Base-by-base conservation (phyloP, 352 stramenopile species). In the Pythium volutum region DNA sequence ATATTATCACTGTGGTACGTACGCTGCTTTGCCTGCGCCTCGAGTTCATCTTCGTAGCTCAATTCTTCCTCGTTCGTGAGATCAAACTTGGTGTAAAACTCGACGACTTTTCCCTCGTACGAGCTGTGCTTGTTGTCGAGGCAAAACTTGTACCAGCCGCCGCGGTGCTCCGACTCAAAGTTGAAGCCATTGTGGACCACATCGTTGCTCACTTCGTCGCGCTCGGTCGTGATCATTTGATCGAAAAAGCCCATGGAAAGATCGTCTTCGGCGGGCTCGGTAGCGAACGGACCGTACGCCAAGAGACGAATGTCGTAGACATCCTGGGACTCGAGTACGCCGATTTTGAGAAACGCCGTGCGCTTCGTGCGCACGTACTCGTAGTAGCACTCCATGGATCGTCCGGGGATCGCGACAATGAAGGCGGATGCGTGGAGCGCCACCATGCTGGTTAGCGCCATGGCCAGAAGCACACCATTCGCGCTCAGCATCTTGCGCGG, bases 101-200 rank as follows among this genome's bases (percentile, higher is more conserved):
- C 81, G 33, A 94, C 76, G 36, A 75, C 64, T 73, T 92, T 94
- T 25, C 66, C 67, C 22, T 75, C 58, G 55, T 76, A 84, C 33
- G 68, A 66, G 67, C 79, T 85, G 67, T 94, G 84, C 60, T 67
- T 68, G 67, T 94, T 94, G 64, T 87, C 76, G 18, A 94, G 62
- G 50, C 84, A 94, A 45, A 92, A 94, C 70, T 89, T 89, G 73
- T 94, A 94, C 77, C 81, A 94, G 23, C 84, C 84, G 43, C 82
- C 82, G 51, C 82, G 81, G 64, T 92, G 80, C 70, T 94, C 84
- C 59, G 82, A 88, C 46, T 92, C 76, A 58, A 92, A 94, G 67
- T 94, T 94, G 65, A 94, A 94, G 43, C 82, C 84, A 61, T 87
- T 94, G 61, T 89, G 81, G 67, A 92, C 78, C 47, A 92, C 69